Base-by-base conservation (phyloP, 1,284 basidiomycete species). In the Butyriboletus appendiculatus region DNA sequence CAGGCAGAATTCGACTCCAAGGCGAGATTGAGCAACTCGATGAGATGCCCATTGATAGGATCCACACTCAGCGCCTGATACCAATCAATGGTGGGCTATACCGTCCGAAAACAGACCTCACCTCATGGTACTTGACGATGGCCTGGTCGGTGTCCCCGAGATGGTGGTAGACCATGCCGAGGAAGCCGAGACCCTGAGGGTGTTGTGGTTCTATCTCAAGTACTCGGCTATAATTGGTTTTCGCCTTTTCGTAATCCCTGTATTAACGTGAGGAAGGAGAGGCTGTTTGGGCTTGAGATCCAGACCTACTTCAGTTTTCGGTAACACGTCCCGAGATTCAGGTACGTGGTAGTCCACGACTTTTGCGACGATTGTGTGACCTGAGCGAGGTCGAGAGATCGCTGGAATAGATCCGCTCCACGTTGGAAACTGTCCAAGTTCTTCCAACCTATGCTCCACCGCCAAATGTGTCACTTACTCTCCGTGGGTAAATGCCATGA, bases 71-170 rank as follows among this genome's bases (percentile, higher is more conserved):
- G 75, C 0, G 94, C 88, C 85, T 94, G 63, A 54, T 15, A 39
- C 14, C 20, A 30, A 16, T 73, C 41, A 69, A 50, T 15, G 6
- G 24, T 37, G 3, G 37, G 38, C 44, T 22, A 48, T 14, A 18
- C 49, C 12, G 20, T 12, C 20, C 9, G 7, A 28, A 15, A 48
- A 22, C n/a, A 24, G 22, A 34, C 59, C 79, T 39, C 57, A 92
- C 92, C 75, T 94, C 89, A 68, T 98, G 95, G 63, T 96, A 97
- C 56, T 86, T 87, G 26, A 90, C 73, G 60, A 98, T 94, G 2
- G 94, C 90, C 15, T 81, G 80, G 58, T 94, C 87, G 14, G 88
- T 73, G 48, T 92, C 77, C 37, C 82, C 84, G 57, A 85, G 74
- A 11, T 91, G 77, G 61, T 96, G 92, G 59, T 88, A 78, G 4